A percentile compares a stretch with the other conserved stretches of the same genome.
Conservation (phyloP, 192 early-diverging fungal species). For the Backusella luteola region DNA sequence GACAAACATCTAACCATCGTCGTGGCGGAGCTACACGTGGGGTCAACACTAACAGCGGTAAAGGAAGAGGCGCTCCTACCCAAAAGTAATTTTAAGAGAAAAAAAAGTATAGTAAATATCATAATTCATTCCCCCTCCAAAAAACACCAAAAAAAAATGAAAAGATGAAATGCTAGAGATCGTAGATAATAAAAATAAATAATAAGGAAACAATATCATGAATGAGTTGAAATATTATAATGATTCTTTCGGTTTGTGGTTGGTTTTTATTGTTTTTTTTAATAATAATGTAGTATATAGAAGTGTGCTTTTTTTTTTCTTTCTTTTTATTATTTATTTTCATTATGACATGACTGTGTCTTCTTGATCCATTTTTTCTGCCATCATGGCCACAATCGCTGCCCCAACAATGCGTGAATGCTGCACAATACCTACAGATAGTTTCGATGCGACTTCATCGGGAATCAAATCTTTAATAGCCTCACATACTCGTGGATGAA, state of each 20-base stretch:
- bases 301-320: not conserved
- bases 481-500: constrained; percentile 41
- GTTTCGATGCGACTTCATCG: constrained; percentile 29
- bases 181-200: not conserved
- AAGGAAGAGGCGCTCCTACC: constrained; percentile 14
- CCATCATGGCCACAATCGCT: constrained; percentile 42
- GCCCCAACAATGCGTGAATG: constrained; percentile 39
- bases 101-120: constrained; percentile 5
- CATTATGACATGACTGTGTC: not conserved
- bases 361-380: constrained; percentile 29
- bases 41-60: not conserved
- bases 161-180: not conserved
- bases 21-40: constrained; percentile 4
- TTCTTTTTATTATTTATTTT: not conserved
- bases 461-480: constrained; percentile 33
- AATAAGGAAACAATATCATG: not conserved
- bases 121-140: not conserved
- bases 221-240: not conserved
- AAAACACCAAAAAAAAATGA: not conserved
- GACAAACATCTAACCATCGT: not conserved
- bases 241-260: not conserved
- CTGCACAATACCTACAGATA: constrained; percentile 37
- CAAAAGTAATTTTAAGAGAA: not conserved
- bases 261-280: not conserved
- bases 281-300: not conserved